These are phyloP conservation scores for Erysimum cheiranthoides DNA, from an alignment of 345 rosid genomes.

Conservation along the genomic window DNA sequence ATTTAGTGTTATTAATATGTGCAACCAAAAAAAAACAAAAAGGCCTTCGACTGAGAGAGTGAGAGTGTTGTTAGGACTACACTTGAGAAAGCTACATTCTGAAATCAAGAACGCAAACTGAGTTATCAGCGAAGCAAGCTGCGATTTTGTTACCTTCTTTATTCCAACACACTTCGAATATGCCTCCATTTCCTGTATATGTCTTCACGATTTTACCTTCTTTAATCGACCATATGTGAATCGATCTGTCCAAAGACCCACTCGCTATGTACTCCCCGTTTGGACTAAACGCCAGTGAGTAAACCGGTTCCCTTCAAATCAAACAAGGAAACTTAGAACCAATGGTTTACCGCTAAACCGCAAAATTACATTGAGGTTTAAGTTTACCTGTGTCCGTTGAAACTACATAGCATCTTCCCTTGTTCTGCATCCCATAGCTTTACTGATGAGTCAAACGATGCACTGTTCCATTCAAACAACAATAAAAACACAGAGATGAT, in stretches of 20 bases:
- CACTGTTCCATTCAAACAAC: constrained; percentile 56
- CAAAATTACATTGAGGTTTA: neutral
- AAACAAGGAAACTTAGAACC: neutral
- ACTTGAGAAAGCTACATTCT: constrained; percentile 60
- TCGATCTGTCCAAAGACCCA: constrained; percentile 89
- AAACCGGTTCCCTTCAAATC: constrained; percentile 80
- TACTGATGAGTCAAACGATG: constrained; percentile 96
- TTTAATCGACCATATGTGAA: constrained; percentile 92
- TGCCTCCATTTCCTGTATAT: constrained; percentile 88
- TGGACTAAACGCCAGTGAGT: constrained; percentile 96
- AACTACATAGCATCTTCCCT: constrained; percentile 84
- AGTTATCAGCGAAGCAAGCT: constrained; percentile 87
- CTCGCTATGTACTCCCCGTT: constrained; percentile 95
- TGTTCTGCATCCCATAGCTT: constrained; percentile 97
- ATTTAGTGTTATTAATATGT: constrained; percentile 31
- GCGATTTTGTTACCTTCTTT: constrained; percentile 98
- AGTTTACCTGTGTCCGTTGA: constrained; percentile 88
- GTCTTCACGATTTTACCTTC: constrained; percentile 91
- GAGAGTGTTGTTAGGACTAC: constrained; percentile 29
- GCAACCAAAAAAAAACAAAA: constrained; percentile 27
- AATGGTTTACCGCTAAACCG: neutral
- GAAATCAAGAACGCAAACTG: constrained; percentile 88
- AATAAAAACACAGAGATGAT: neutral
- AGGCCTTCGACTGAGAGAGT: neutral
- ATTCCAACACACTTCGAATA: constrained; percentile 97